A percentile compares a stretch with the other conserved stretches of the same genome.
phyloP scores from a whole-genome alignment of 2,329 filamentous ascomycete species.

The Monilinia fructicola region DNA sequence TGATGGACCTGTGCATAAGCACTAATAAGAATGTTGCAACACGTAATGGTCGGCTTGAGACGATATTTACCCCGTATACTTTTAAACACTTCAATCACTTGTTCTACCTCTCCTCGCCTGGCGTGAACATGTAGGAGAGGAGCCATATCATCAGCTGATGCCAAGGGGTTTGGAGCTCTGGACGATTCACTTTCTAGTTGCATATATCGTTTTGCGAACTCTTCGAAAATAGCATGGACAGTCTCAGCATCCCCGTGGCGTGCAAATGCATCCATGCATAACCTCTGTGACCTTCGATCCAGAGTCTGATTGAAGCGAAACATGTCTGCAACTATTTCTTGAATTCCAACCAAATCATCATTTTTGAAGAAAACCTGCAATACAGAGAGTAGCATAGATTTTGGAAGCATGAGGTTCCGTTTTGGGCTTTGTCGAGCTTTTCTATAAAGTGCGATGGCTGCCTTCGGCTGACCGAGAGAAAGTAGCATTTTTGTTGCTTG shows the following conservation, averaged over 20 bases:
- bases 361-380: constrained; percentile 39
- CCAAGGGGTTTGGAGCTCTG: constrained; percentile 10
- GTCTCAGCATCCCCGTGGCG: constrained; percentile 47
- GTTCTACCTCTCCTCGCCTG: constrained; percentile 60
- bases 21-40: constrained; percentile 77
- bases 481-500: constrained; percentile 30
- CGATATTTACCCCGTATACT: constrained; percentile 57
- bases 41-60: constrained; percentile 55
- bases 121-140: constrained; percentile 72
- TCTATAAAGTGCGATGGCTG: constrained; percentile 34
- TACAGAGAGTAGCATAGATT: constrained; percentile 35
- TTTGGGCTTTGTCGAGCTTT: constrained; percentile 27
- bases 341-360: constrained; percentile 41
- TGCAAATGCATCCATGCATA: constrained; percentile 46
- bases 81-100: constrained; percentile 61
- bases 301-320: constrained; percentile 38
- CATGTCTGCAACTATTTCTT: constrained; percentile 43
- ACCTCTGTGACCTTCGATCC: constrained; percentile 37
- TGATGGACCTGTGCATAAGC: constrained; percentile 67
- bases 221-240: constrained; percentile 48
- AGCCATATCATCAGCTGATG: constrained; percentile 42
- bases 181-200: constrained; percentile 3
- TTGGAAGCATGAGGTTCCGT: constrained; percentile 26
- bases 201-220: constrained; percentile 35
- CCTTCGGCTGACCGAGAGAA: constrained; percentile 26